Conservation (phyloP, 257 asterid species). For the Asclepias syriaca region DNA sequence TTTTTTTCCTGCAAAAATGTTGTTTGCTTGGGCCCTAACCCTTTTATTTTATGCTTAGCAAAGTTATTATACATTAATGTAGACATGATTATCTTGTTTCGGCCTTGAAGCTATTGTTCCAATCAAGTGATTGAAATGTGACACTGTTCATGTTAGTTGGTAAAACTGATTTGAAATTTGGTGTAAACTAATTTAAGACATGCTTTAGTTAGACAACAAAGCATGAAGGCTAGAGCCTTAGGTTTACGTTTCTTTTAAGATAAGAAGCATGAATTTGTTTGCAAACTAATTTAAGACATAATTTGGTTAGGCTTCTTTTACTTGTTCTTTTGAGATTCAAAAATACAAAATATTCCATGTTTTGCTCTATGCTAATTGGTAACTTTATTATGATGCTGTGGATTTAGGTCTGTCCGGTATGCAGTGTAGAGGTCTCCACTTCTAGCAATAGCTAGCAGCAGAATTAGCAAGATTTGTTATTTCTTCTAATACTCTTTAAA, state of each 20-base stretch:
- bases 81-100: not conserved
- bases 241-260: too few relatives aligned
- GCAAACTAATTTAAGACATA: not conserved
- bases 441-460: constrained; percentile 51
- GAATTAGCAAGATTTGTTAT: not conserved
- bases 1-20: too few relatives aligned
- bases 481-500: not conserved
- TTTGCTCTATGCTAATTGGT: not conserved
- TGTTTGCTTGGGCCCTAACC: too few relatives aligned
- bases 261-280: too few relatives aligned
- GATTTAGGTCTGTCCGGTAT: constrained; percentile 88
- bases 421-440: constrained; percentile 77
- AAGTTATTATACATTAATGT: not conserved
- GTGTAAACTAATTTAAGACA: not conserved
- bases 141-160: too few relatives aligned
- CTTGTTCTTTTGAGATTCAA: not conserved
- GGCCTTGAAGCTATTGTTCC: not conserved
- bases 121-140: not conserved
- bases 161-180: not conserved
- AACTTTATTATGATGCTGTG: constrained; percentile 7
- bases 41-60: not conserved
- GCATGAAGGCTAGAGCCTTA: too few relatives aligned
- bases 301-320: not conserved
- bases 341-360: not conserved
- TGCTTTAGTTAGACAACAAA: too few relatives aligned